These are phyloP conservation scores for Ceriops zippeliana DNA, from an alignment of 345 rosid species.

Conservation along the genomic window DNA sequence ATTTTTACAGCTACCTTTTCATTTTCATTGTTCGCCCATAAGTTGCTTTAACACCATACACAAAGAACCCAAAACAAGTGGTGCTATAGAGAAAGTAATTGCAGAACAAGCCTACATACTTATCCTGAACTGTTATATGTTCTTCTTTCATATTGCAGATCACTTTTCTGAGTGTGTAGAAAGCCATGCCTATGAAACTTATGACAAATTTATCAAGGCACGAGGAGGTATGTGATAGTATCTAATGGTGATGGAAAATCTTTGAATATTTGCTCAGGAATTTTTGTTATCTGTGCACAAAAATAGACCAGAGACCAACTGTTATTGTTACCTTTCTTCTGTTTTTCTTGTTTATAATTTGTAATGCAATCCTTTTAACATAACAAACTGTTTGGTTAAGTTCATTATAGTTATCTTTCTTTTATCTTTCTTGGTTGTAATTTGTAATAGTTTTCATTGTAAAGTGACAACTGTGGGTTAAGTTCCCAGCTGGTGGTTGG, in stretches of 20 bases:
- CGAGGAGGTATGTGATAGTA: slow-evolving; percentile 58
- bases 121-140: no score
- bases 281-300: background rate
- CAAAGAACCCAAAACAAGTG: background rate
- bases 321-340: background rate
- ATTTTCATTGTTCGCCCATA: background rate
- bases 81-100: background rate
- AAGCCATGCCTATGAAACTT: slow-evolving; percentile 86
- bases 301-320: no score
- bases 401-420: background rate
- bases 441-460: background rate
- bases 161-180: slow-evolving; percentile 97
- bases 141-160: slow-evolving; percentile 43
- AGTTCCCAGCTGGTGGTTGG: background rate
- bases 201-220: slow-evolving; percentile 88
- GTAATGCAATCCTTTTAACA: background rate
- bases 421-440: background rate
- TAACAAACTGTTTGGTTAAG: background rate
- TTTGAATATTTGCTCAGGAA: slow-evolving; percentile 6
- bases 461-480: background rate
- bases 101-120: background rate
- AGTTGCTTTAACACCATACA: background rate
- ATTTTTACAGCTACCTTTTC: background rate
- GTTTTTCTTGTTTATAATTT: background rate
- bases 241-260: background rate